These are phyloP conservation scores for Colletotrichum tanaceti DNA, from an alignment of 2,329 filamentous ascomycete genomes.

Conservation along the genomic window DNA sequence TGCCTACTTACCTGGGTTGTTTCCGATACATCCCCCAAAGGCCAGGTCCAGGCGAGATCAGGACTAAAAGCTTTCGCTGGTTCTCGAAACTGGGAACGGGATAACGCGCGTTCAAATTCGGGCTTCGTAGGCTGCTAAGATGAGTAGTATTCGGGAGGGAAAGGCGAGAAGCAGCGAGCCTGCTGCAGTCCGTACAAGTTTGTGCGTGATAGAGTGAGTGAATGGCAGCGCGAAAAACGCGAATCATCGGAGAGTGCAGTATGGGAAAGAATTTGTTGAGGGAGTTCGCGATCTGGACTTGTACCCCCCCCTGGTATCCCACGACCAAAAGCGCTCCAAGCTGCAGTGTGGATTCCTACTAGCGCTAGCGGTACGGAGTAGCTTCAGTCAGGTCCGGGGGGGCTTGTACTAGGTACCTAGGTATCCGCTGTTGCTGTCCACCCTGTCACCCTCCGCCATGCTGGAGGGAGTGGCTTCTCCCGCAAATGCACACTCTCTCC, in stretches of 20 bases:
- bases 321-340: slow-evolving; percentile 23
- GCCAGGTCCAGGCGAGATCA: neutral
- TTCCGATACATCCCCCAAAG: slow-evolving; percentile 1
- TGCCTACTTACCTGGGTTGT: too few species aligned
- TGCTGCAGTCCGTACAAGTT: slow-evolving; percentile 24
- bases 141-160: slow-evolving; percentile 30
- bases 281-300: slow-evolving; percentile 33
- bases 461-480: neutral
- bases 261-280: slow-evolving; percentile 41
- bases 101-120: slow-evolving; percentile 20
- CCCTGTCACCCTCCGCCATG: slow-evolving; percentile 2
- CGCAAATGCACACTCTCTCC: slow-evolving; percentile 24
- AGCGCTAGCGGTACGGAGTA: slow-evolving; percentile 31
- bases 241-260: slow-evolving; percentile 9
- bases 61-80: neutral
- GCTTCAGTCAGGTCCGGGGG: slow-evolving; percentile 33
- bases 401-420: slow-evolving; percentile 20
- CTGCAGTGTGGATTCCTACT: slow-evolving; percentile 30
- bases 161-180: slow-evolving; percentile 26
- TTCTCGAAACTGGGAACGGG: slow-evolving; percentile 19
- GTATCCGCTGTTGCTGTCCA: slow-evolving; percentile 38
- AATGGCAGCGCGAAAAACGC: slow-evolving; percentile 5
- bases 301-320: slow-evolving; percentile 38
- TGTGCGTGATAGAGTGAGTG: neutral
- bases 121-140: slow-evolving; percentile 26